A percentile compares a stretch with the other conserved stretches of the same genome.
These are phyloP conservation scores for Fusarium albosuccineum DNA, from an alignment of 2,329 filamentous ascomycete species.

Conservation along the genomic window DNA sequence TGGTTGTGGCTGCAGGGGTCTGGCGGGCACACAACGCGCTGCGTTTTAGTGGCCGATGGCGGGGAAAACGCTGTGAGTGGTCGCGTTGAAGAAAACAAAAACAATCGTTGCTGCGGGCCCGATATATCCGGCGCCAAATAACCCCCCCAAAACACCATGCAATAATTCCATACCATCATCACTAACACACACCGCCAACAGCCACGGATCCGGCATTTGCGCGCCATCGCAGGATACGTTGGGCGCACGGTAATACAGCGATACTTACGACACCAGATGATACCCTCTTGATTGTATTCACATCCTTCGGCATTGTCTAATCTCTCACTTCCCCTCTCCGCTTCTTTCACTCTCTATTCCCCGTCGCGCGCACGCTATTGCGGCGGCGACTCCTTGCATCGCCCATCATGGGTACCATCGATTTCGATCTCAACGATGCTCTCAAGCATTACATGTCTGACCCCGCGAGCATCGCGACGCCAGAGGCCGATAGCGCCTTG, in stretches of 20 bases:
- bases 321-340: constrained; percentile 12
- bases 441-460: constrained; percentile 98
- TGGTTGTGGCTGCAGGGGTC: constrained; percentile 42
- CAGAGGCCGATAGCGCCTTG: constrained; percentile 85
- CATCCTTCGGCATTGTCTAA: background rate
- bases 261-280: constrained; percentile 19
- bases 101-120: constrained; percentile 47
- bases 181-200: constrained; percentile 33
- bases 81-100: constrained; percentile 53
- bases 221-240: constrained; percentile 22
- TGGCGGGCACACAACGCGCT: constrained; percentile 34
- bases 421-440: constrained; percentile 96
- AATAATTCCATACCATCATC: constrained; percentile 16
- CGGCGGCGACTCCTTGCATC: constrained; percentile 35
- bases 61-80: constrained; percentile 39
- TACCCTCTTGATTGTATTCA: constrained; percentile 31
- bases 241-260: constrained; percentile 9
- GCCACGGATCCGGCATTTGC: constrained; percentile 31
- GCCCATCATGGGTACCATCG: constrained; percentile 76
- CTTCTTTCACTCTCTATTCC: constrained; percentile 21
- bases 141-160: constrained; percentile 27
- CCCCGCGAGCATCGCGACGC: constrained; percentile 83
- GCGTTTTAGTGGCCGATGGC: constrained; percentile 43
- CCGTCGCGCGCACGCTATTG: constrained; percentile 31
- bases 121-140: constrained; percentile 33